phyloP scores from a whole-genome alignment of 495 filamentous ascomycete species.

The Podospora didyma region DNA sequence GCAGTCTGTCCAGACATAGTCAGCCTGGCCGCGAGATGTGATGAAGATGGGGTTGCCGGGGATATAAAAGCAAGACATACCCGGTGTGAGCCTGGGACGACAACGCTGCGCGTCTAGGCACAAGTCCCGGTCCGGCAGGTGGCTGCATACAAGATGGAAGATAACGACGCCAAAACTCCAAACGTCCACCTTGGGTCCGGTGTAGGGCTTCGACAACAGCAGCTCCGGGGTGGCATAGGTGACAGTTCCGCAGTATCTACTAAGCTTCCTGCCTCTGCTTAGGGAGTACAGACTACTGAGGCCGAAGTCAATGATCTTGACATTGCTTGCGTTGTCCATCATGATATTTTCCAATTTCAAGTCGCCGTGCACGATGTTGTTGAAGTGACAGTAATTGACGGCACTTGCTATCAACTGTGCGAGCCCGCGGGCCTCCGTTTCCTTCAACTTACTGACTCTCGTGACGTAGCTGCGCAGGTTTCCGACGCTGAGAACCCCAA shows the following conservation, averaged over 20 bases:
- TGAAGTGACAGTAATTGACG: constrained; percentile 98
- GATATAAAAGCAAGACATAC: too few relatives aligned
- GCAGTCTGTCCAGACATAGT: constrained; percentile 68
- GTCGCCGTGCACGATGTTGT: constrained; percentile 97
- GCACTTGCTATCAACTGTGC: constrained; percentile 97
- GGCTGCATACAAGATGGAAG: constrained; percentile 95
- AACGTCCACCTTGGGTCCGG: constrained; percentile 93
- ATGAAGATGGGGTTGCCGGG: neutral
- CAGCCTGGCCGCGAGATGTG: constrained; percentile 16
- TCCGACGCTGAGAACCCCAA: too few relatives aligned
- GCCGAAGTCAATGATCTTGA: constrained; percentile 99
- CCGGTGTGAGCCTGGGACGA: constrained; percentile 87
- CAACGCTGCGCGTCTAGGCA: constrained; percentile 94
- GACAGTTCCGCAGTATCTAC: constrained; percentile 96
- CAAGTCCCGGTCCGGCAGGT: constrained; percentile 98
- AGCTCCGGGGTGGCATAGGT: constrained; percentile 98
- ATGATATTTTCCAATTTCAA: constrained; percentile 99
- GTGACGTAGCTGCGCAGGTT: too few relatives aligned
- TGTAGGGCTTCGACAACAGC: constrained; percentile 89
- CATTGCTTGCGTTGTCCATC: constrained; percentile 98
- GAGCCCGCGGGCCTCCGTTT: constrained; percentile 97
- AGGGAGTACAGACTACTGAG: constrained; percentile 96
- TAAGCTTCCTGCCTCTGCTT: constrained; percentile 63
- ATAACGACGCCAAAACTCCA: constrained; percentile 99
- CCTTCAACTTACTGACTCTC: constrained; percentile 91